Percentiles rank a stretch among this genome's conserved stretches.
These are phyloP conservation scores for Heliamphora pulchella DNA, from an alignment of 179 eudicot species.

Conservation along the genomic window DNA sequence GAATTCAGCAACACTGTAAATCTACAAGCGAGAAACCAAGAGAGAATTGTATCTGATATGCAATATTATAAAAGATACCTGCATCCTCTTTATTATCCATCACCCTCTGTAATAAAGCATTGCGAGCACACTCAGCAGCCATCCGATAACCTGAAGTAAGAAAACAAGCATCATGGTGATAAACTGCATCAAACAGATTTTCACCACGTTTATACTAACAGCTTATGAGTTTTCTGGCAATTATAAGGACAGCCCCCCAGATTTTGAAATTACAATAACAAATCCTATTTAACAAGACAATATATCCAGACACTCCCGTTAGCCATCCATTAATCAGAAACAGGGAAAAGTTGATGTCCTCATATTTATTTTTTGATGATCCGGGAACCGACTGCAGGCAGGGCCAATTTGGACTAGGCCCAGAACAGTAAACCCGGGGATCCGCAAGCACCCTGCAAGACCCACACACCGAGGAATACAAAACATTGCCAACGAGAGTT, in stretches of 20 bases:
- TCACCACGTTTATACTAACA: background rate
- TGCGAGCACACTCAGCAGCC: conserved; percentile 92
- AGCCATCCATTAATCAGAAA: background rate
- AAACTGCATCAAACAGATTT: background rate
- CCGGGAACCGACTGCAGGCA: too few species aligned
- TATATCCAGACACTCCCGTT: background rate
- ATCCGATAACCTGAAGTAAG: conserved; percentile 66
- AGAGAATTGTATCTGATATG: background rate
- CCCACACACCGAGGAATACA: too few species aligned
- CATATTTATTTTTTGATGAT: too few species aligned
- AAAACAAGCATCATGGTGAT: conserved; percentile 3
- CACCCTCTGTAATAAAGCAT: conserved; percentile 70
- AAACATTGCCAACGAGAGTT: too few species aligned
- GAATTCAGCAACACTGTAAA: background rate
- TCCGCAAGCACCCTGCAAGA: too few species aligned
- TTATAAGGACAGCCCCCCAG: background rate
- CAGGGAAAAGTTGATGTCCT: background rate
- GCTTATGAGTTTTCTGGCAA: too few species aligned
- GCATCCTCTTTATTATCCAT: conserved; percentile 76
- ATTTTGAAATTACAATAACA: background rate
- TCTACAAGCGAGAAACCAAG: background rate
- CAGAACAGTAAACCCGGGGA: too few species aligned
- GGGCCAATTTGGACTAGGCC: too few species aligned
- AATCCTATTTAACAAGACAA: too few species aligned
- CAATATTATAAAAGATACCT: conserved; percentile 35